Evolutionary conservation across 805 yeast species (phyloP).

Genomic region (Nakazawaea laoshanensis): DNA sequence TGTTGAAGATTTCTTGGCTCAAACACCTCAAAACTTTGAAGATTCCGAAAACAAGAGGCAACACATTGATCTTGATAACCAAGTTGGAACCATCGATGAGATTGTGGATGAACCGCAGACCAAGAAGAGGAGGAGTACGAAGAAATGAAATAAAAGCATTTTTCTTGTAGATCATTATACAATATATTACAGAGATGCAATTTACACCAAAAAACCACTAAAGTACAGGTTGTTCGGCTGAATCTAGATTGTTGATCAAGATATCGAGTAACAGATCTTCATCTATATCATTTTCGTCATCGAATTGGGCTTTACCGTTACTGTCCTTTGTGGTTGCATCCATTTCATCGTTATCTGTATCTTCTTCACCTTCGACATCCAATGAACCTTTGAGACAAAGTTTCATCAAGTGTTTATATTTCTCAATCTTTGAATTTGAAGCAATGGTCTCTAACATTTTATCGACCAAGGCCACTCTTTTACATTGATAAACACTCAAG

Average conservation of each 20-base stretch:
- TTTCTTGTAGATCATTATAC: background rate
- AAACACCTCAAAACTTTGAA: conserved; percentile 17
- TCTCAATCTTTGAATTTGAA: conserved; percentile 46
- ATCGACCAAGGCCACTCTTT: conserved; percentile 45
- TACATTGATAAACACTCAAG: conserved; percentile 44
- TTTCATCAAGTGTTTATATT: conserved; percentile 34
- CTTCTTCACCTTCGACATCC: background rate
- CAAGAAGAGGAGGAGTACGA: background rate
- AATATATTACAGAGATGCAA: background rate
- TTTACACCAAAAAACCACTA: background rate
- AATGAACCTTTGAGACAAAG: conserved; percentile 8
- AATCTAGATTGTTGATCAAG: conserved; percentile 10
- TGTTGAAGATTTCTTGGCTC: conserved; percentile 23
- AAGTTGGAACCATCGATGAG: conserved; percentile 7
- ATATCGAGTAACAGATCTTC: conserved; percentile 10
- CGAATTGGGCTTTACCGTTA: background rate
- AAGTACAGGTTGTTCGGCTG: background rate
- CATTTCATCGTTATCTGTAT: too few species aligned
- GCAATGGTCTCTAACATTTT: conserved; percentile 30
- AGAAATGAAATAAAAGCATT: background rate
- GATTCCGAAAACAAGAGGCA: background rate
- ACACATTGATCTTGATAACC: background rate
- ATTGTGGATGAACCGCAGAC: conserved; percentile 4
- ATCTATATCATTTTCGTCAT: conserved; percentile 4
- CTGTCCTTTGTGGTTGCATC: background rate